Evolutionary conservation across 805 yeast species (phyloP).

Genomic region (Metschnikowia gelsemii): DNA sequence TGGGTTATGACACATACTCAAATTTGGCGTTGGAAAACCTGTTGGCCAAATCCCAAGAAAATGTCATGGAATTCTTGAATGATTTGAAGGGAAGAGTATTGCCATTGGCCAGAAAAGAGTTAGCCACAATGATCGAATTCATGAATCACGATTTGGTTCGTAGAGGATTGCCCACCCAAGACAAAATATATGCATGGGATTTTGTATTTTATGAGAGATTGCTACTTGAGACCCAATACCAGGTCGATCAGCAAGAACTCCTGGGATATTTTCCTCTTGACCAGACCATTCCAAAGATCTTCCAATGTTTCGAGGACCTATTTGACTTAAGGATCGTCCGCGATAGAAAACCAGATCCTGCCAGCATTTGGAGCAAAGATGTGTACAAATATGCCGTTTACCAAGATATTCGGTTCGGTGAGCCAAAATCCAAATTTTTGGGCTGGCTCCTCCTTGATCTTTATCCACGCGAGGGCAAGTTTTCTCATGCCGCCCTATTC

Average conservation of each 20-base stretch:
- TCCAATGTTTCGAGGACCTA: constrained; percentile 64
- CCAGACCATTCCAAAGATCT: constrained; percentile 65
- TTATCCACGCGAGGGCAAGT: constrained; percentile 84
- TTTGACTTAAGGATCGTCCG: constrained; percentile 68
- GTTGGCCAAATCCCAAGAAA: constrained; percentile 71
- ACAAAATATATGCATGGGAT: constrained; percentile 65
- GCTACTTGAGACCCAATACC: constrained; percentile 63
- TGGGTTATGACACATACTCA: constrained; percentile 70
- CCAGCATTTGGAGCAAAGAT: constrained; percentile 72
- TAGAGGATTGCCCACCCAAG: constrained; percentile 43
- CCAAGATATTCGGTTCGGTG: constrained; percentile 48
- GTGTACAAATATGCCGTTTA: constrained; percentile 73
- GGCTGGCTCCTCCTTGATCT: constrained; percentile 81
- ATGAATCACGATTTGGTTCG: constrained; percentile 54
- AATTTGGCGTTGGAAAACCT: constrained; percentile 71
- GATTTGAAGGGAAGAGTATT: constrained; percentile 59
- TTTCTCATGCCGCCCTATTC: constrained; percentile 87
- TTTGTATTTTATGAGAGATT: constrained; percentile 62
- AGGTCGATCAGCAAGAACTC: constrained; percentile 69
- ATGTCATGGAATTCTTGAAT: constrained; percentile 58
- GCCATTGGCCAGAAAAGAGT: constrained; percentile 60
- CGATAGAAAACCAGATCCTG: constrained; percentile 38
- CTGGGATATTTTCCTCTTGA: constrained; percentile 78
- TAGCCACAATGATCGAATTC: constrained; percentile 46
- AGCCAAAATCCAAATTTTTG: constrained; percentile 49